These are phyloP conservation scores for Blumeriella jaapii DNA, from an alignment of 2,329 filamentous ascomycete genomes.

Conservation along the genomic window DNA sequence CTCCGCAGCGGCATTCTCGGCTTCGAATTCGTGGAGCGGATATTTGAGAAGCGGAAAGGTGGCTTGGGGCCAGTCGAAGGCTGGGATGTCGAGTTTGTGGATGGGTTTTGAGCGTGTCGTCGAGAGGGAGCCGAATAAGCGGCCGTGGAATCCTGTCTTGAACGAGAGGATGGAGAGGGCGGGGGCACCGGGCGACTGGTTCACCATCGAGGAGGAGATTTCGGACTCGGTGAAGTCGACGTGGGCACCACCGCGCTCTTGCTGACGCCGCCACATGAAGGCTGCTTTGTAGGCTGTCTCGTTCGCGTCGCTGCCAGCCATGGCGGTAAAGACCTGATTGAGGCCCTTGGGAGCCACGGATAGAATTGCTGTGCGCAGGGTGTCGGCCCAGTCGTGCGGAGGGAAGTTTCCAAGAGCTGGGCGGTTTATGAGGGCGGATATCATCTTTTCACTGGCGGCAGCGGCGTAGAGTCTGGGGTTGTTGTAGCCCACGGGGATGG, in stretches of 20 bases:
- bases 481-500: conserved; percentile 75
- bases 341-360: conserved; percentile 63
- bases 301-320: conserved; percentile 72
- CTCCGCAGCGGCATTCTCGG: conserved; percentile 63
- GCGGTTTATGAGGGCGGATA: conserved; percentile 62
- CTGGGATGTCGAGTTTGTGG: conserved; percentile 80
- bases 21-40: conserved; percentile 56
- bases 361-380: conserved; percentile 60
- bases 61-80: conserved; percentile 80
- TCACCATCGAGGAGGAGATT: conserved; percentile 55
- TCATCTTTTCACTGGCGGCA: conserved; percentile 60
- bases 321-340: conserved; percentile 70
- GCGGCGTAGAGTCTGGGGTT: conserved; percentile 56
- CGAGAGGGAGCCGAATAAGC: conserved; percentile 65
- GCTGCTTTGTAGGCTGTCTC: conserved; percentile 79
- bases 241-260: conserved; percentile 52
- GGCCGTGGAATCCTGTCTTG: conserved; percentile 68
- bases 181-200: conserved; percentile 61
- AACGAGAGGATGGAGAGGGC: conserved; percentile 70
- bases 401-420: conserved; percentile 76
- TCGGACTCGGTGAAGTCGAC: conserved; percentile 64
- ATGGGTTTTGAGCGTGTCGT: conserved; percentile 75
- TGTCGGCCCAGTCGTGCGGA: conserved; percentile 60
- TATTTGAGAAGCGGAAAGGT: conserved; percentile 69
- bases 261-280: conserved; percentile 69